phyloP scores from a whole-genome alignment of 441 rosid genomes.

The Pelargonium fulgidum region DNA sequence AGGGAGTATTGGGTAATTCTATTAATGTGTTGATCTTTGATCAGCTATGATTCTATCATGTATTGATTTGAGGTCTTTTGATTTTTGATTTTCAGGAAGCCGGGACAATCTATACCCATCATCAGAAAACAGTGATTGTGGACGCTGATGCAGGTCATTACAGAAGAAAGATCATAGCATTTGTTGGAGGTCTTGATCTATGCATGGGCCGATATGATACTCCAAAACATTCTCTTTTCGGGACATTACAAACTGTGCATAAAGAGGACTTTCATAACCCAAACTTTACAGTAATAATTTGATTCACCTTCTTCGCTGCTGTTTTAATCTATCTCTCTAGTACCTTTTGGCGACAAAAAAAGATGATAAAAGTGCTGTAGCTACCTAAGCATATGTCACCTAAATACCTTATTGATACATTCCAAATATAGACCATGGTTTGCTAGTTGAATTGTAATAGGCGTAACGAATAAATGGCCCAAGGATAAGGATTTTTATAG shows the following conservation, averaged over 20 bases:
- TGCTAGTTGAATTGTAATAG: background rate
- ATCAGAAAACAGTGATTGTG: constrained; percentile 86
- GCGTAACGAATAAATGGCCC: background rate
- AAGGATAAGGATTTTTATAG: background rate
- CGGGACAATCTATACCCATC: constrained; percentile 91
- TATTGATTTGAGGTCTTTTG: background rate
- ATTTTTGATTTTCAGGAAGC: constrained; percentile 52
- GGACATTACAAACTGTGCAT: constrained; percentile 61
- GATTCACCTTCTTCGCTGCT: background rate
- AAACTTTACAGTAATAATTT: constrained; percentile 56
- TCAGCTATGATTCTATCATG: background rate
- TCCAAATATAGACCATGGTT: too few relatives aligned
- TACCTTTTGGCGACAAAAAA: too few relatives aligned
- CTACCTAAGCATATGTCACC: constrained; percentile 11
- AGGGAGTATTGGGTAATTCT: background rate
- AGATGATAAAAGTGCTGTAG: background rate
- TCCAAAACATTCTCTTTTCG: constrained; percentile 73
- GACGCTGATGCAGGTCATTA: constrained; percentile 81
- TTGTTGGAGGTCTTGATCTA: constrained; percentile 93
- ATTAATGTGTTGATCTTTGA: background rate
- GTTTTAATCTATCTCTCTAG: too few relatives aligned
- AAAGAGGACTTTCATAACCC: constrained; percentile 93
- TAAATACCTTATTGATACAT: too few relatives aligned
- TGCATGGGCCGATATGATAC: constrained; percentile 94
- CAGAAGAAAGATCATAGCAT: constrained; percentile 79